Conservation (phyloP, 768 basidiomycete species). For the Pilatotrama ljubarskyi region DNA sequence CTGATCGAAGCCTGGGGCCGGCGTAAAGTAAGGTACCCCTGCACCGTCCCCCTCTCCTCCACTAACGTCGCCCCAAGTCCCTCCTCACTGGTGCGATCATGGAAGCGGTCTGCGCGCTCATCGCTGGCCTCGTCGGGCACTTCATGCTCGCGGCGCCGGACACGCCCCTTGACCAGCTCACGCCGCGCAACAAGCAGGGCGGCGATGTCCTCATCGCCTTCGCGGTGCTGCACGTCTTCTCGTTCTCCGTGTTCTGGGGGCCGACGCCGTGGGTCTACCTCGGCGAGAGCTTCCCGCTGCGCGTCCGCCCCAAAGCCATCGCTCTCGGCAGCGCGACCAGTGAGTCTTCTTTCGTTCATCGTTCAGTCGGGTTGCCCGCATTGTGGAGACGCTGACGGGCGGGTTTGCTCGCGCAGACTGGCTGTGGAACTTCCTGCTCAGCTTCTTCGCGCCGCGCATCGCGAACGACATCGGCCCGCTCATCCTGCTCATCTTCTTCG, state of each 20-base stretch:
- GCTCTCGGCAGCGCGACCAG: constrained; percentile 68
- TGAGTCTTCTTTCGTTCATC: constrained; percentile 31
- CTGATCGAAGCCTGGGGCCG: constrained; percentile 79
- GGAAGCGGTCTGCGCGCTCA: constrained; percentile 62
- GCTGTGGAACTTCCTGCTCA: constrained; percentile 77
- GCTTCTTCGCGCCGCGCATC: constrained; percentile 72
- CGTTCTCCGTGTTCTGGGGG: constrained; percentile 76
- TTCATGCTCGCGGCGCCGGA: constrained; percentile 56
- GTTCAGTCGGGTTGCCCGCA: too few relatives aligned
- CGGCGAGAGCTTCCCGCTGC: constrained; percentile 80
- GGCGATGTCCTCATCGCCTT: constrained; percentile 73
- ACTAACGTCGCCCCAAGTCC: constrained; percentile 41
- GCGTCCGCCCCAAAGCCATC: constrained; percentile 75
- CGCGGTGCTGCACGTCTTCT: constrained; percentile 74
- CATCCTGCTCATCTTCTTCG: constrained; percentile 76
- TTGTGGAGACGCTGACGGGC: too few relatives aligned
- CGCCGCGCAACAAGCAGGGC: constrained; percentile 56
- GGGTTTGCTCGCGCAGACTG: constrained; percentile 49
- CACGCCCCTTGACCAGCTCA: constrained; percentile 49
- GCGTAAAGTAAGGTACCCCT: constrained; percentile 46
- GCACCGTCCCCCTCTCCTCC: neutral
- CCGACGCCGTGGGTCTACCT: constrained; percentile 72
- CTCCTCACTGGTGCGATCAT: constrained; percentile 63
- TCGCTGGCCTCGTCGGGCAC: constrained; percentile 74
- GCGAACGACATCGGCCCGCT: constrained; percentile 66